Percentiles rank a stretch among this genome's conserved stretches.
Conservation (phyloP, 2,329 filamentous ascomycete genomes). For the Mollisiaceae sp. region DNA sequence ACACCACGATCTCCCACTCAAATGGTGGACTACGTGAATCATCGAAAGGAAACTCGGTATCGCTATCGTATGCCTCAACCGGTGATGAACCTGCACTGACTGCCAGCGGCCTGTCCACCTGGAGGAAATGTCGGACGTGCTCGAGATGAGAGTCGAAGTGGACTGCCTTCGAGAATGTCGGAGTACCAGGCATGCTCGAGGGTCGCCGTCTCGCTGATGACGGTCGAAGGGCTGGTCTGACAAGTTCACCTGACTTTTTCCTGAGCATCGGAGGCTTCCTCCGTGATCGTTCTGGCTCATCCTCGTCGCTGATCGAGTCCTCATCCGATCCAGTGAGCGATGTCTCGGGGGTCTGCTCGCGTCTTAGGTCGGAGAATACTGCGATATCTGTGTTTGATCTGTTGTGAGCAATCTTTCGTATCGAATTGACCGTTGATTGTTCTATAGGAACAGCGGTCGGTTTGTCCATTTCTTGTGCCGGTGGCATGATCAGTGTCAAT, state of each 20-base stretch:
- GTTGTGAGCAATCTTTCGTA: constrained; percentile 39
- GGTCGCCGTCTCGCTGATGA: constrained; percentile 77
- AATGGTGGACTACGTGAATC: constrained; percentile 57
- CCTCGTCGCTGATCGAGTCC: constrained; percentile 56
- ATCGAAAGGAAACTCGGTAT: constrained; percentile 86
- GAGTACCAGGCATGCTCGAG: constrained; percentile 96
- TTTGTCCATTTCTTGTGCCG: constrained; percentile 41
- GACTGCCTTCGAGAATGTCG: constrained; percentile 94
- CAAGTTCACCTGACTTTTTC: constrained; percentile 97
- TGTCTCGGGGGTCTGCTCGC: constrained; percentile 51
- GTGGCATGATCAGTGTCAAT: constrained; percentile 44
- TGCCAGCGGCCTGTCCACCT: constrained; percentile 92
- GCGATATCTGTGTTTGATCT: constrained; percentile 52
- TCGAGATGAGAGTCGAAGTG: constrained; percentile 97
- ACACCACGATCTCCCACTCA: constrained; percentile 86
- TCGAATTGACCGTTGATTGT: constrained; percentile 21
- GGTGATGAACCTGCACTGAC: constrained; percentile 95
- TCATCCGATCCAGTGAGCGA: constrained; percentile 63
- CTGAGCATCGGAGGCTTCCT: constrained; percentile 90
- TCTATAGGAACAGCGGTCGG: constrained; percentile 28
- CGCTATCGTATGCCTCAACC: constrained; percentile 84
- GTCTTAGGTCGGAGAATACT: constrained; percentile 46
- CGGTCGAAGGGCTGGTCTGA: constrained; percentile 86
- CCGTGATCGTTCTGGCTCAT: constrained; percentile 59
- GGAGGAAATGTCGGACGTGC: constrained; percentile 93